Base-by-base conservation (phyloP, 2,329 filamentous ascomycete genomes). In the Aspergillus awamori region DNA sequence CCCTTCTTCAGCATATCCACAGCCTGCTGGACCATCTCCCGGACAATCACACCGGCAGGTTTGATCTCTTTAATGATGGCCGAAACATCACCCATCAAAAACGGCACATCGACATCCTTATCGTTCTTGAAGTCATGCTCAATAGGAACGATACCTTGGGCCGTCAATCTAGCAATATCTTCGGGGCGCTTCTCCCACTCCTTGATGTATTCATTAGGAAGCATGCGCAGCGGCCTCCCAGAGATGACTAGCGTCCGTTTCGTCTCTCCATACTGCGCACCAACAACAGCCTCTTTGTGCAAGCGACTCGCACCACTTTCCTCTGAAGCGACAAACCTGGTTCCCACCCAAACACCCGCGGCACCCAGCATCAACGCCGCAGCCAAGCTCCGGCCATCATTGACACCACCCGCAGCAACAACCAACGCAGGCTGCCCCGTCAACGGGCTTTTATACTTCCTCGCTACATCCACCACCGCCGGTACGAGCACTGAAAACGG, bases 31-130 rank as follows among this genome's bases (percentile, higher is more conserved):
- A 97, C 91, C 92, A 98, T 97, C 67, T 96, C 92, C 63, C 88
- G 85, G n/a, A 98, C 88, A 79, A 98, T 97, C 65, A 89, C 84
- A 51, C 81, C 85, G 0, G 94, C 94, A 0, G 93, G 92, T 81
- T 95, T 87, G 62, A 97, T 86, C 67, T 89, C 87, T 36, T 80
- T 77, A 60, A 97, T 91, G 1, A 88, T 84, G 1, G 90, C 93
- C 0, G 92, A 91, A 8, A 97, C 93, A 80, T 97, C 92, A 1
- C 94, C 94, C 94, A 97, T 97, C 71, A 97, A 74, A 77, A 94
- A 93, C 11, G 94, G 94, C 59, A 90, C 81, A 72, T 97, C 94
- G 11, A 96, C 81, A 43, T 97, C 92, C 58, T 88, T 89, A 1
- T 89, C 90, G 58, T 92, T 84, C 53, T 96, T 91, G 70, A 97